Evolutionary conservation across 441 rosid genomes (phyloP), one percentile per base, ranked within the genome.

Genomic region (Eutrema salsugineum): DNA sequence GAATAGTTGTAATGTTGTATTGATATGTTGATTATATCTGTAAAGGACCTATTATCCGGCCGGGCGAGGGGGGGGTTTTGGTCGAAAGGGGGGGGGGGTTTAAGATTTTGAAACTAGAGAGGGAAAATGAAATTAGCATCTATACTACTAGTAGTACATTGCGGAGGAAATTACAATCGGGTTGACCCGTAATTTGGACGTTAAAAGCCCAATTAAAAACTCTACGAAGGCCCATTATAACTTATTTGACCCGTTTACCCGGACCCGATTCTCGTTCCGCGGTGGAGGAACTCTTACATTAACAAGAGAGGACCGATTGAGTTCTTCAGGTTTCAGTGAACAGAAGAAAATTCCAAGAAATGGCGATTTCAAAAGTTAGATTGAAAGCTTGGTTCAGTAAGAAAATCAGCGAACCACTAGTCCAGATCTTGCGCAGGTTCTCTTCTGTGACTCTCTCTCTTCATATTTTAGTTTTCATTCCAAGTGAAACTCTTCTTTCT

Each of bases 371-470:
- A 3, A 56, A 35, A 56, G 62, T 35, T 56, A 17, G 15, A 19
- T 35, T 56, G 62, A 56, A 56, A 35, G 42, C 42, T 35, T 56
- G 62, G 62, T 56, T 56, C 28, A 5, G 11, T 17, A 17, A 56
- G 28, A 56, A 56, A 6, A 56, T 56, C 16, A 56, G 27, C 28
- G 28, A 56, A 5, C 44, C 62, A 11, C 62, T 56, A 35, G 28
- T 35, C 43, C 62, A 56, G 62, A 56, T 56, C 15, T 14, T 56
- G 7, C 62, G 44, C 43, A 56, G 62, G 62, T 56, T 33, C 63
- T 42, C 2, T 59, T 32, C 11, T 27, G 7, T 50, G 48, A 16
- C 68, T 60, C 33, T 48, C 50, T 63, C 22, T 51, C 47, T 59
- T 39, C 24, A 20, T 38, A 12, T 22, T 1, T 40, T 9, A 15